phyloP scores from a whole-genome alignment of 345 rosid species.

The Lepidium africanum region DNA sequence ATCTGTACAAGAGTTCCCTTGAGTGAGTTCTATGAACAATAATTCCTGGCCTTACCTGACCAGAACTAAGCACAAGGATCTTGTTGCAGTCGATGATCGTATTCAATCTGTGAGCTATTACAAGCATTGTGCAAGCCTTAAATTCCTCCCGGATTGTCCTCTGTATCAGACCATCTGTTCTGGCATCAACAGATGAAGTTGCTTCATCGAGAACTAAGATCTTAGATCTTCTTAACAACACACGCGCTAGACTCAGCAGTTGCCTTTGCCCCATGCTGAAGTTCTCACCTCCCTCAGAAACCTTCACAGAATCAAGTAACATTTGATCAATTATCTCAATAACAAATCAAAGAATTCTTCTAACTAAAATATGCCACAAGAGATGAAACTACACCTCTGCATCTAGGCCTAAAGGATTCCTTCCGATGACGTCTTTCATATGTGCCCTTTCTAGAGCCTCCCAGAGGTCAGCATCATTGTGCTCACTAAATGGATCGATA shows the following conservation, averaged over 20 bases:
- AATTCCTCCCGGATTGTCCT: conserved; percentile 87
- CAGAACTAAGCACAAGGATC: conserved; percentile 79
- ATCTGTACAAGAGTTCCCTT: background rate
- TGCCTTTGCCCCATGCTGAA: conserved; percentile 95
- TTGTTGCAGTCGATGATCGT: conserved; percentile 77
- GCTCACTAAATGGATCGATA: conserved; percentile 85
- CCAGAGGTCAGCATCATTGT: conserved; percentile 87
- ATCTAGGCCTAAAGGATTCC: conserved; percentile 59
- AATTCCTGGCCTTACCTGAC: conserved; percentile 20
- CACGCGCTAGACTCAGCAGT: conserved; percentile 82
- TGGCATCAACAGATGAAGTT: conserved; percentile 89
- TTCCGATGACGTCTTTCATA: conserved; percentile 67
- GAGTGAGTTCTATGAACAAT: background rate
- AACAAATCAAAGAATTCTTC: background rate
- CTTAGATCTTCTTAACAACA: conserved; percentile 73
- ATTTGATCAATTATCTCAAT: background rate
- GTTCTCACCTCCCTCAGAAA: conserved; percentile 83
- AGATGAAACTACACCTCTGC: conserved; percentile 49
- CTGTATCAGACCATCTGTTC: conserved; percentile 83
- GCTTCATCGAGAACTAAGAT: conserved; percentile 96
- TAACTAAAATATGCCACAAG: background rate
- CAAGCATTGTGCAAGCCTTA: conserved; percentile 75
- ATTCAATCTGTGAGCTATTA: conserved; percentile 86
- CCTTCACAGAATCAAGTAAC: conserved; percentile 28
- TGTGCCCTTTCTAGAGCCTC: conserved; percentile 92